Percentiles rank a stretch among this genome's conserved stretches.
phyloP scores from a whole-genome alignment of 352 stramenopile genomes.

The Hyaloperonospora brassicae region DNA sequence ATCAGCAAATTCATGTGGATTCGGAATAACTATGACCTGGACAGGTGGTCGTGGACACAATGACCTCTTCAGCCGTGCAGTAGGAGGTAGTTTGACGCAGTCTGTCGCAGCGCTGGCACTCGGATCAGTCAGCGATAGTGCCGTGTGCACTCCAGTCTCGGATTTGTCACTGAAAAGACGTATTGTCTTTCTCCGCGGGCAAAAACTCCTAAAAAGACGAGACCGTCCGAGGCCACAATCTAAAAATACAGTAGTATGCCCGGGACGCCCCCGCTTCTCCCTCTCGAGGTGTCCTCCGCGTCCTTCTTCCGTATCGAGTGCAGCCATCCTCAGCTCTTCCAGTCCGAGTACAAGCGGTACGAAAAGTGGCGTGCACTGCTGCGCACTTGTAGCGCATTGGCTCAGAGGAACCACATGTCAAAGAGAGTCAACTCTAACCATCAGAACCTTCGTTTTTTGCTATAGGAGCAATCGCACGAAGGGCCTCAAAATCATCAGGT shows the following conservation, averaged over 20 bases:
- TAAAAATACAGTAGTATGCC: not conserved
- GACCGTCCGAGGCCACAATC: not conserved
- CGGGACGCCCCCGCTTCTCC: not conserved
- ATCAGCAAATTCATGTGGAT: no score
- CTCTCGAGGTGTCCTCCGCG: conserved; percentile 19
- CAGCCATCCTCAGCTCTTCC: conserved; percentile 57
- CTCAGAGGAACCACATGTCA: no score
- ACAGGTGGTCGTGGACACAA: no score
- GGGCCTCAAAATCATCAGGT: conserved; percentile 50
- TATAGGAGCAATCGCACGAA: conserved; percentile 31
- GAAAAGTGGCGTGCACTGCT: no score
- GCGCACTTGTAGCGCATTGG: not conserved
- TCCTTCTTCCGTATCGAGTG: conserved; percentile 55
- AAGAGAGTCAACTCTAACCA: not conserved
- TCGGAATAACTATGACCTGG: no score
- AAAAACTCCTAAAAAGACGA: not conserved
- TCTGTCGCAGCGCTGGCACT: no score
- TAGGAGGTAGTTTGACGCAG: no score
- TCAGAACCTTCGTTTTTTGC: not conserved
- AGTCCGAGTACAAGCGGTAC: conserved; percentile 59
- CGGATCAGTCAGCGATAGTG: no score
- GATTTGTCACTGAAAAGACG: not conserved
- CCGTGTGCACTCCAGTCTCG: not conserved
- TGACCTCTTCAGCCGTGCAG: no score
- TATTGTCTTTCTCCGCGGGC: not conserved